Evolutionary conservation across 2,329 filamentous ascomycete genomes (phyloP).

Genomic region (Cryoendolithus antarcticus): DNA sequence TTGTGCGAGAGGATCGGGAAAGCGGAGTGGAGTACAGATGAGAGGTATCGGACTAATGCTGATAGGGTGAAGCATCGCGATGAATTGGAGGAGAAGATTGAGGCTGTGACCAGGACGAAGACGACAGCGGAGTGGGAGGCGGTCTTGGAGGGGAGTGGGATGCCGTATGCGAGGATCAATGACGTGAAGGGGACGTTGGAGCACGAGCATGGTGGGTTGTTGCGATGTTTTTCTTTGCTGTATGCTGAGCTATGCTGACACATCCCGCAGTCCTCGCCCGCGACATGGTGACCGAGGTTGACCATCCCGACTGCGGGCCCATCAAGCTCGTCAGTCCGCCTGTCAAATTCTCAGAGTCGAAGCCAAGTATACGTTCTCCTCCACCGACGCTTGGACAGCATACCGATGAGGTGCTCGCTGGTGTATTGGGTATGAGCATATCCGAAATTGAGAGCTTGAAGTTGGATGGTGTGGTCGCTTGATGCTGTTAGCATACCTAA

Average conservation of each 20-base stretch:
- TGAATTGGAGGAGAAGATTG: slow-evolving; percentile 67
- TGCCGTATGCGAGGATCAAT: slow-evolving; percentile 92
- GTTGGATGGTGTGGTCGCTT: slow-evolving; percentile 53
- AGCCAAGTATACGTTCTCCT: slow-evolving; percentile 60
- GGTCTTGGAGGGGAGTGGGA: slow-evolving; percentile 74
- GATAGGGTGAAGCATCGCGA: slow-evolving; percentile 55
- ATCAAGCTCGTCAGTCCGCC: slow-evolving; percentile 89
- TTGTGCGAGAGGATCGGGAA: slow-evolving; percentile 45
- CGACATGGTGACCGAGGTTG: slow-evolving; percentile 78
- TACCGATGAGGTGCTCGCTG: slow-evolving; percentile 61
- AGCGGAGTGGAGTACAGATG: slow-evolving; percentile 46
- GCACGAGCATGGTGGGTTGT: slow-evolving; percentile 61
- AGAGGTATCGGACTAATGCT: slow-evolving; percentile 46
- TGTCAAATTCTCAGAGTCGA: slow-evolving; percentile 81
- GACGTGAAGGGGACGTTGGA: slow-evolving; percentile 76
- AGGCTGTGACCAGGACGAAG: slow-evolving; percentile 58
- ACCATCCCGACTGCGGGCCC: slow-evolving; percentile 70
- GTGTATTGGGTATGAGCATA: slow-evolving; percentile 48
- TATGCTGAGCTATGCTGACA: background rate
- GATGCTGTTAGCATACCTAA: background rate
- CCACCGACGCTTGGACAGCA: slow-evolving; percentile 83
- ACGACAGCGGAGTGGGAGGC: slow-evolving; percentile 83
- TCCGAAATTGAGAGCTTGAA: slow-evolving; percentile 51
- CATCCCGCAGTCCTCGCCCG: slow-evolving; percentile 48
- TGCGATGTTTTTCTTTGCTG: background rate